Conservation (phyloP, 164 flowering plant species). For the Tinospora cordifolia region DNA sequence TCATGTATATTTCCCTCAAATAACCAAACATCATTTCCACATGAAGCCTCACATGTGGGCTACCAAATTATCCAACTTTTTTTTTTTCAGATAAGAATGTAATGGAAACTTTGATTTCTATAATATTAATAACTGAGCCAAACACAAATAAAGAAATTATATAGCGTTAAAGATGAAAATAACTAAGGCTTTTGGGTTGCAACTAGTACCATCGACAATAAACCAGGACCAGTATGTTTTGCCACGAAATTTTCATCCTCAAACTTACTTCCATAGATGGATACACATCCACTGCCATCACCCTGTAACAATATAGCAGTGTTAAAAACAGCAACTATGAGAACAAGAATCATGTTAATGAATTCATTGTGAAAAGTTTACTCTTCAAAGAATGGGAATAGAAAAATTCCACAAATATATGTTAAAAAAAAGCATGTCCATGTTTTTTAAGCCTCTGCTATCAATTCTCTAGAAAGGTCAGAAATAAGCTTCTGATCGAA, state of each 20-base stretch:
- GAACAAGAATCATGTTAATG: neutral
- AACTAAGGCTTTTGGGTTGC: neutral
- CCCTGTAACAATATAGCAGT: conserved; percentile 39
- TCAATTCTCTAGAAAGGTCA: too few relatives aligned
- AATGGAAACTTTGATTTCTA: neutral
- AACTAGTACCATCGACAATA: conserved; percentile 76
- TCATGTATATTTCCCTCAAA: neutral
- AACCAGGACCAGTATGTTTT: conserved; percentile 93
- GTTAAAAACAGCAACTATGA: neutral
- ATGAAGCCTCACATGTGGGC: neutral
- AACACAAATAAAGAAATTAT: neutral
- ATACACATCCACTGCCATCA: conserved; percentile 91
- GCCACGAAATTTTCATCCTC: conserved; percentile 94
- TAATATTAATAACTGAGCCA: neutral
- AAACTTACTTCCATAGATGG: conserved; percentile 87
- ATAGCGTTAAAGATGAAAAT: neutral
- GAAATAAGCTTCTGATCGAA: too few relatives aligned
- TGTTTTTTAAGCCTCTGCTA: too few relatives aligned
- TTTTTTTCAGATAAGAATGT: neutral
- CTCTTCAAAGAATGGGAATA: neutral
- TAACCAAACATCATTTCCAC: neutral
- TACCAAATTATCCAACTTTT: neutral
- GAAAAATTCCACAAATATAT: too few relatives aligned
- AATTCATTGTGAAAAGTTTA: neutral
- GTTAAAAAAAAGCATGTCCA: too few relatives aligned